Conservation (phyloP, 306 rosid genomes). For the Mimosa pudica region DNA sequence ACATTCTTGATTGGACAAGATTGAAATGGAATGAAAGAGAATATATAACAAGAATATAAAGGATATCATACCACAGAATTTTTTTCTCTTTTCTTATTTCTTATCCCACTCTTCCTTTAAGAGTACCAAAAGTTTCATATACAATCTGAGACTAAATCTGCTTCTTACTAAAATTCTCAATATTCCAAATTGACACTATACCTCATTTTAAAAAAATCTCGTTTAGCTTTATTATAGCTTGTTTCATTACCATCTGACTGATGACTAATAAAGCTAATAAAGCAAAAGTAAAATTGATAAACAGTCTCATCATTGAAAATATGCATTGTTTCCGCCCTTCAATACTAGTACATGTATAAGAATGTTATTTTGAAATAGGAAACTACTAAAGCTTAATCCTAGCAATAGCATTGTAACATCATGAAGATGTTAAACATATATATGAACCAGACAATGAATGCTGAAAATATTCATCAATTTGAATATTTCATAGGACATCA, state of each 20-base stretch:
- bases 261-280: neutral
- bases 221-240: neutral
- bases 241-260: neutral
- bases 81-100: neutral
- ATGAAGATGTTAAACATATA: neutral
- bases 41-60: too few relatives aligned
- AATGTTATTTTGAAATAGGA: neutral
- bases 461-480: neutral
- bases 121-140: neutral
- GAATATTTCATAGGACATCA: neutral
- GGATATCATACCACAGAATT: too few relatives aligned
- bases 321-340: neutral
- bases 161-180: neutral
- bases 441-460: neutral
- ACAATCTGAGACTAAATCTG: neutral
- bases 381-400: neutral
- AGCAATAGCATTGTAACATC: neutral
- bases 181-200: constrained; percentile 13
- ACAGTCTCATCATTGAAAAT: neutral
- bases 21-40: neutral
- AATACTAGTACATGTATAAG: neutral
- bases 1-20: neutral
- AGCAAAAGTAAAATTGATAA: neutral
- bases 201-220: neutral
- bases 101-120: neutral